Evolutionary conservation across 78 protist species (phyloP), one percentile per base, ranked within the genome.

Genomic region (Planoprotostelium fungivorum): DNA sequence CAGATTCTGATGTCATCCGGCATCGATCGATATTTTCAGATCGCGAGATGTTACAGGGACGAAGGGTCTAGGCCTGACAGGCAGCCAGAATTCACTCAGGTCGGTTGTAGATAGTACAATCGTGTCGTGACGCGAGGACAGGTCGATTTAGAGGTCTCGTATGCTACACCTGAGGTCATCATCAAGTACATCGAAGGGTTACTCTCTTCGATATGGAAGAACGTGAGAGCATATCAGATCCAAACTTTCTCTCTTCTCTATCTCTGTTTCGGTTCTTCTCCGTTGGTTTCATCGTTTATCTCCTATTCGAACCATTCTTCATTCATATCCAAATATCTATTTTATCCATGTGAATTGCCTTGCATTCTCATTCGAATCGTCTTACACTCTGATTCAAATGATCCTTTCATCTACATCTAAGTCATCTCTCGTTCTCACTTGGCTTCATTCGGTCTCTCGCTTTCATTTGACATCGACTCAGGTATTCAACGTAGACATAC

Each of bases 81-180:
- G 29, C 98, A 97, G 88, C 97, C 98, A 0, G 98, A 97, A 63
- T 97, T 97, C 88, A 96, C 98, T 34, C 98, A 97, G 87, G 90
- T 51, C 31, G 16, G 73, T 25, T 51, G 73, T 51, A 5, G 73
- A 31, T 0, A 28, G 87, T 0, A 0, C 36, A 38, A 1, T 38
- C 36, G 37, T 87, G 1, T 37, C 31, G 37, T 86, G 88, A 28
- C 1, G 28, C 1, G 10, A 34, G 0, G 29, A 28, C 25, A 36
- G 88, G 36, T 95, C 51, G 98, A 96, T 95, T 38, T 94, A 86
- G 98, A 96, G 51, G 29, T 95, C 37, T 93, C 97, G 1, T 96
- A 89, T 93, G 94, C 89, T 38, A 83, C 88, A 35, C 36, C 38
- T 34, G 84, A 86, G 28, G 92, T 88, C 86, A 36, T 96, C 29